Evolutionary conservation across 768 basidiomycete genomes (phyloP), one percentile per base, ranked within the genome.

Genomic region (Udeniomyces megalosporus): DNA sequence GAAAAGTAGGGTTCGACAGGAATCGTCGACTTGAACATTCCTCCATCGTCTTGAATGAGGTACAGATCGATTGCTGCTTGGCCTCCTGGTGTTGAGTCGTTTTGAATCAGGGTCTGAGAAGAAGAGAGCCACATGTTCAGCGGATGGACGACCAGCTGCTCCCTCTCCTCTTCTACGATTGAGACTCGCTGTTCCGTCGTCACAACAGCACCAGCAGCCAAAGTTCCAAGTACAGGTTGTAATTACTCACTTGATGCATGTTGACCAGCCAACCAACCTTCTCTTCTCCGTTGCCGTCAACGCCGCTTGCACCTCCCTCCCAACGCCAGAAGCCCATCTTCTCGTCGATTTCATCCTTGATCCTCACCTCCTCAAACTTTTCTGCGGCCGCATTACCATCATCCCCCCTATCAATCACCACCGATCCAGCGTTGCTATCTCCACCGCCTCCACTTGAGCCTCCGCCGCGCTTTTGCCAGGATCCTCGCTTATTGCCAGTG

Each of bases 21-120:
- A 66, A 85, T 78, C 5, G 93, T 97, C 67, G 82, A 84, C 74
- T 97, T 99, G 80, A 99, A 97, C 83, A 87, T 87, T 28, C 81
- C 82, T 5, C 95, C 95, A 64, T 97, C 91, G 69, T 96, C 92
- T 75, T 96, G 84, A 66, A 99, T 89, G 70, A 99, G 97, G 72
- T 93, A 97, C 68, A 82, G 93, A 68, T 99, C 91, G 14, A 99
- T 92, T 7, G 85, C 95, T 2, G 89, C 84, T 68, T 81, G 83
- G 22, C 92, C 95, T 10, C 81, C 81, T 5, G 87, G 81, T 78
- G 84, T 84, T 47, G 87, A 84, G 6, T 89, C 75, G 69, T 92
- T 90, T 72, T 88, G 87, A 17, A 95, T 74, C 10, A 93, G 75
- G 1, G 90, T 95, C 85, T 95, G 67, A 42, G 38, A 17, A 42